Evolutionary conservation across 306 rosid genomes (phyloP), one percentile per base, ranked within the genome.

Genomic region (Vicia villosa): DNA sequence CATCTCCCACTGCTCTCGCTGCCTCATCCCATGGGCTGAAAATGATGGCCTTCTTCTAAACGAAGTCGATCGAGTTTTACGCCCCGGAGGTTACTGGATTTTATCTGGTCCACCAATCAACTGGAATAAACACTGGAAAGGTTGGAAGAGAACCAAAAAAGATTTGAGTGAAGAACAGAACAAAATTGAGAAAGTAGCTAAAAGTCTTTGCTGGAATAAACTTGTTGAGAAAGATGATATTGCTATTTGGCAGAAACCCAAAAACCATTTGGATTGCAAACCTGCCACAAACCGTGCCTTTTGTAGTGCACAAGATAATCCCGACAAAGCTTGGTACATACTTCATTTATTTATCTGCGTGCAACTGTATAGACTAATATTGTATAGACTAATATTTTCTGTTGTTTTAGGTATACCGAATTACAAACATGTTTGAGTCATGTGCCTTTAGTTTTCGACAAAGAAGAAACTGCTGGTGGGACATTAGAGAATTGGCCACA

Each of bases 231-330:
- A 80, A 63, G 86, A 72, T 66, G 91, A 86, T 67, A 80, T 91
- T 69, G 88, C 97, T 2, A 88, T 91, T 58, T 88, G 96, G 97
- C 97, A 88, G 73, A 91, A 91, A 75, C 96, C 97, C 11, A 76
- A 22, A 28, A 88, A 88, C 66, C 96, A 91, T 47, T 26, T 86
- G 4, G 74, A 72, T 62, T 91, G 97, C 86, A 82, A 86, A 69
- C 13, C 46, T n/a, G 74, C 74, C 42, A 34, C 26, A 49, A 14
- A 49, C 16, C 78, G 84, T 1, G 75, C 87, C 20, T 72, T 85
- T 70, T 91, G 96, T 68, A 52, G 46, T 26, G 68, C 82, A 28
- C 79, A 81, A 12, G 77, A 80, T n/a, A 74, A 83, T 64, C 78
- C 89, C 63, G 92, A 91, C 75, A 73, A 36, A 7, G 96, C 92